phyloP scores from a whole-genome alignment of 2,329 filamentous ascomycete species.

The Simplicillium aogashimaense region DNA sequence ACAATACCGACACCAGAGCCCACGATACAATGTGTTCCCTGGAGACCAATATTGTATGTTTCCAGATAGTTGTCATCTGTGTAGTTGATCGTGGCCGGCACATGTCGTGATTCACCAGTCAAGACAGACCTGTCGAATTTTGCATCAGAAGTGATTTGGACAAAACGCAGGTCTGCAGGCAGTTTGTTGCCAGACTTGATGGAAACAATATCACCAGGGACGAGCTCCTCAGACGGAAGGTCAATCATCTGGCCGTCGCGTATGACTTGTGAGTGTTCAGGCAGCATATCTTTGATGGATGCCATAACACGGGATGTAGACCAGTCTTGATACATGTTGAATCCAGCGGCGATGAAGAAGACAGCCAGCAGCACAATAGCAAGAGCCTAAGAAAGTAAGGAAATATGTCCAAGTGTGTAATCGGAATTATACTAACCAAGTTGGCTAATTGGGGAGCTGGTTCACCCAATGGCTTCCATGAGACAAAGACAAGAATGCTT shows the following conservation, averaged over 20 bases:
- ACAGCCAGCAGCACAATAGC: conserved; percentile 64
- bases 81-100: conserved; percentile 53
- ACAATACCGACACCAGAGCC: conserved; percentile 58
- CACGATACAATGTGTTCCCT: conserved; percentile 69
- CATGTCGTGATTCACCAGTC: conserved; percentile 57
- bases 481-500: conserved; percentile 62
- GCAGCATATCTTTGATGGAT: conserved; percentile 72
- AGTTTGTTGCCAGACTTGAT: conserved; percentile 66
- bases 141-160: conserved; percentile 57
- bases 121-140: conserved; percentile 66
- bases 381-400: conserved; percentile 34
- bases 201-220: conserved; percentile 60
- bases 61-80: conserved; percentile 69
- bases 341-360: conserved; percentile 58
- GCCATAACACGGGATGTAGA: conserved; percentile 69
- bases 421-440: conserved; percentile 17
- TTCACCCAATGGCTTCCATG: conserved; percentile 65
- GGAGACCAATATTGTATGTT: conserved; percentile 64
- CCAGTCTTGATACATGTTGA: conserved; percentile 66
- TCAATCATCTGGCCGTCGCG: conserved; percentile 44
- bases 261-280: conserved; percentile 57
- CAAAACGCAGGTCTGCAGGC: conserved; percentile 62
- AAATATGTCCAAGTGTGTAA: neutral
- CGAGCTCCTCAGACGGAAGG: conserved; percentile 48
- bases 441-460: conserved; percentile 58